Evolutionary conservation across 208 protist species (phyloP).

Genomic region (Crithidia fasciculata): DNA sequence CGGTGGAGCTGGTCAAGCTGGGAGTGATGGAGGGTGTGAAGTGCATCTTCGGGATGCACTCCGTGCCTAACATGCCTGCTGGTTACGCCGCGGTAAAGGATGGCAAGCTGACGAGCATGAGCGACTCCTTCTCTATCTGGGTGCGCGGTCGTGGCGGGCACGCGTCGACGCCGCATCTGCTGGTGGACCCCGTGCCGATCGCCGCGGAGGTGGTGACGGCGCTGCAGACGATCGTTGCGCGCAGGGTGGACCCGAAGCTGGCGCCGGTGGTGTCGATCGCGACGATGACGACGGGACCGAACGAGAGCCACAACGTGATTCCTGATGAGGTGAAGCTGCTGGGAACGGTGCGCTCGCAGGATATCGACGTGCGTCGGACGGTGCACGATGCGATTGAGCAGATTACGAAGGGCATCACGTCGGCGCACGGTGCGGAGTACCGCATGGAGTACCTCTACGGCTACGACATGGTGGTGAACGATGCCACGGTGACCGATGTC

Average conservation of each 20-base stretch:
- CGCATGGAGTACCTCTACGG: conserved; percentile 38
- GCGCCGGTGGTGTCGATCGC: conserved; percentile 61
- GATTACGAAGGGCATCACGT: conserved; percentile 51
- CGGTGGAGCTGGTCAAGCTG: conserved; percentile 50
- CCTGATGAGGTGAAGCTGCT: conserved; percentile 54
- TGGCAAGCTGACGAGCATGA: conserved; percentile 32
- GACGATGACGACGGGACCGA: conserved; percentile 49
- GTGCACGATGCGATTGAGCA: conserved; percentile 47
- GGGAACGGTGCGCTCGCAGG: conserved; percentile 55
- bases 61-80: conserved; percentile 27
- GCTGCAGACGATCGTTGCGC: conserved; percentile 66
- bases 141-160: conserved; percentile 63
- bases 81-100: conserved; percentile 26
- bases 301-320: conserved; percentile 70
- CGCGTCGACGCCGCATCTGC: conserved; percentile 62
- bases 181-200: conserved; percentile 66
- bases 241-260: conserved; percentile 39
- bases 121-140: conserved; percentile 45
- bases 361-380: conserved; percentile 35
- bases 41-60: conserved; percentile 57
- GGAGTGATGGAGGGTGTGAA: conserved; percentile 61
- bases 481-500: conserved; percentile 38
- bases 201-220: conserved; percentile 59
- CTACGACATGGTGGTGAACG: conserved; percentile 65
- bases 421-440: conserved; percentile 48